Conservation (phyloP, 768 basidiomycete species). For the Kwoniella bestiolae region DNA sequence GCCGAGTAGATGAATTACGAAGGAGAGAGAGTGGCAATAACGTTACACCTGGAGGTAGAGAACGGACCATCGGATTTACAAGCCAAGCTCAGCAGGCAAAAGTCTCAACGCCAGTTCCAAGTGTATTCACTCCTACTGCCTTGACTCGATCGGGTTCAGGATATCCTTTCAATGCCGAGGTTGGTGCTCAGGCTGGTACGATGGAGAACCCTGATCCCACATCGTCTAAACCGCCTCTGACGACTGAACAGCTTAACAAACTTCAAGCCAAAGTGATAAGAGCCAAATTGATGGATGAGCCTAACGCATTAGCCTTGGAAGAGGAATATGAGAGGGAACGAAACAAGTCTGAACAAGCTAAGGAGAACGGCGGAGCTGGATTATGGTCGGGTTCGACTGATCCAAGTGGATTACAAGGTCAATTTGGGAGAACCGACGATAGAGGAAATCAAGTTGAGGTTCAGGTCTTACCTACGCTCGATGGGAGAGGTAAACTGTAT, state of each 20-base stretch:
- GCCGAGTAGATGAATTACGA: slow-evolving; percentile 37
- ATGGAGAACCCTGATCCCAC: slow-evolving; percentile 33
- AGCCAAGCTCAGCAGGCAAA: slow-evolving; percentile 32
- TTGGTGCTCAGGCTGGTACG: background rate
- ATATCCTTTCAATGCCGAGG: slow-evolving; percentile 39
- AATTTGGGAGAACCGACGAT: slow-evolving; percentile 46
- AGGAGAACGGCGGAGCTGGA: slow-evolving; percentile 35
- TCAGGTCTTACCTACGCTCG: slow-evolving; percentile 85
- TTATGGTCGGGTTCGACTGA: slow-evolving; percentile 59
- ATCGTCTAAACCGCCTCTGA: slow-evolving; percentile 50
- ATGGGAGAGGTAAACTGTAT: slow-evolving; percentile 81
- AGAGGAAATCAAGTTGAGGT: slow-evolving; percentile 66
- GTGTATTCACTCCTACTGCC: slow-evolving; percentile 75
- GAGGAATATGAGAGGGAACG: slow-evolving; percentile 77
- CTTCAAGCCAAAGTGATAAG: slow-evolving; percentile 90
- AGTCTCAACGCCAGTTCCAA: slow-evolving; percentile 77
- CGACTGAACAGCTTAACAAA: slow-evolving; percentile 72
- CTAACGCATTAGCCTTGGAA: slow-evolving; percentile 77
- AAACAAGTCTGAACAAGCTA: slow-evolving; percentile 59
- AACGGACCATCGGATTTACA: slow-evolving; percentile 7
- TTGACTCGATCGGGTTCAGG: slow-evolving; percentile 35
- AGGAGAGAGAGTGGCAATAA: slow-evolving; percentile 34
- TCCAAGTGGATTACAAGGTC: slow-evolving; percentile 49
- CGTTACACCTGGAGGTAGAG: slow-evolving; percentile 6
- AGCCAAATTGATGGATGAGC: slow-evolving; percentile 82